Conservation (phyloP, 2,329 filamentous ascomycete species). For the Colletotrichum viniferum region DNA sequence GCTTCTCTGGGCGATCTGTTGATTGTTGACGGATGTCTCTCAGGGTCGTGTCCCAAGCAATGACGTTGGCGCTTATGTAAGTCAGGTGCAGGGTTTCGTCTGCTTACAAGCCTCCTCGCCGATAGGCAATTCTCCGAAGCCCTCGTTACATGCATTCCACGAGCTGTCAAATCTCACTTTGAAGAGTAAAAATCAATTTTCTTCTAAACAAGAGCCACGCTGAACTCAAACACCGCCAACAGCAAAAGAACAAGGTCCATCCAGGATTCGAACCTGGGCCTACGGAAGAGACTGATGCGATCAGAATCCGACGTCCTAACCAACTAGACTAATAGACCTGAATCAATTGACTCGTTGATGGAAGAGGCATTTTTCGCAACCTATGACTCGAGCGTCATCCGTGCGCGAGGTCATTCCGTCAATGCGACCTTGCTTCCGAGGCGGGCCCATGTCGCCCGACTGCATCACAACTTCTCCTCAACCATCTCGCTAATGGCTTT, state of each 20-base stretch:
- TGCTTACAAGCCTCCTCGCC: neutral
- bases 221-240: rapidly evolving
- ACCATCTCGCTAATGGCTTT: neutral
- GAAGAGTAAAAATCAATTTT: neutral
- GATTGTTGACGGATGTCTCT: neutral
- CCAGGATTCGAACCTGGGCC: slow-evolving; percentile 22
- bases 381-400: neutral
- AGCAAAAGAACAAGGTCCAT: slow-evolving; percentile 1
- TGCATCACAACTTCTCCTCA: neutral
- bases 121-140: neutral
- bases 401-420: neutral
- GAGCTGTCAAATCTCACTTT: neutral
- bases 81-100: neutral
- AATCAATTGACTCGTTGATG: neutral
- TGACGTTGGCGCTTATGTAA: slow-evolving; percentile 10
- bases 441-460: neutral
- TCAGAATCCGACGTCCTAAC: slow-evolving; percentile 23
- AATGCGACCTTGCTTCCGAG: neutral
- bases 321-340: slow-evolving; percentile 23
- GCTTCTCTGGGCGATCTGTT: slow-evolving; percentile 8
- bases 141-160: neutral
- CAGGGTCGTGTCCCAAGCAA: neutral
- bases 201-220: neutral
- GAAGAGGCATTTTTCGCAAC: rapidly evolving
- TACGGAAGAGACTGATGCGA: slow-evolving; percentile 4